Conservation (phyloP, 2,329 filamentous ascomycete genomes). For the Capronia epimyces region DNA sequence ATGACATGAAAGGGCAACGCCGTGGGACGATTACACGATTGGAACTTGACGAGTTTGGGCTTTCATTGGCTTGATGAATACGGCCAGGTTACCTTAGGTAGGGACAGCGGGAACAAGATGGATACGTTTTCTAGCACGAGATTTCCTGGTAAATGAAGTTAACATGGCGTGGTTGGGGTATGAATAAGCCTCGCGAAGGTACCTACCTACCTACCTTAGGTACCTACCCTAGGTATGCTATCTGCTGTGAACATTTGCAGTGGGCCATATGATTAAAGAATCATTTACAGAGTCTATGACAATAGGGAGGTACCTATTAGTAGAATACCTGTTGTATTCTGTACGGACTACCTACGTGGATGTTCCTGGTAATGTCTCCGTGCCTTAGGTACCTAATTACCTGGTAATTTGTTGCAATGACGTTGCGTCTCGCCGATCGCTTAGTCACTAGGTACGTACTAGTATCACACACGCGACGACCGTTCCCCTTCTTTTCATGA, state of each 20-base stretch:
- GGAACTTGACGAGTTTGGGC: not conserved
- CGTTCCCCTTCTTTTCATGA: too few relatives aligned
- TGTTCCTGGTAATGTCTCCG: too few relatives aligned
- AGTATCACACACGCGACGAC: too few relatives aligned
- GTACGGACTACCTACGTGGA: too few relatives aligned
- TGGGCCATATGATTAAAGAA: too few relatives aligned
- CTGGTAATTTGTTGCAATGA: not conserved
- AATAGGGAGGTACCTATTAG: too few relatives aligned
- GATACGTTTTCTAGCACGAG: not conserved
- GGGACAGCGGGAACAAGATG: not conserved
- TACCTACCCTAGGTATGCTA: too few relatives aligned
- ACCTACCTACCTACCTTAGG: too few relatives aligned
- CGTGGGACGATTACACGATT: not conserved
- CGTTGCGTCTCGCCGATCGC: not conserved
- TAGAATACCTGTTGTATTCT: too few relatives aligned
- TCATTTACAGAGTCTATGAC: too few relatives aligned
- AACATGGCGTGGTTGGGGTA: not conserved
- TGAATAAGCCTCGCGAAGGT: not conserved
- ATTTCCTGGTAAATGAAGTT: not conserved
- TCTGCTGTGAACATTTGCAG: too few relatives aligned
- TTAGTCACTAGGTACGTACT: not conserved
- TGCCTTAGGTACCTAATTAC: too few relatives aligned
- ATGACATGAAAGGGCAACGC: conserved; percentile 7
- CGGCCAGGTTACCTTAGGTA: not conserved
- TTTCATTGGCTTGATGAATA: not conserved